Evolutionary conservation across 73 alveolate species (phyloP).

Genomic region (Paramecium primaurelia): DNA sequence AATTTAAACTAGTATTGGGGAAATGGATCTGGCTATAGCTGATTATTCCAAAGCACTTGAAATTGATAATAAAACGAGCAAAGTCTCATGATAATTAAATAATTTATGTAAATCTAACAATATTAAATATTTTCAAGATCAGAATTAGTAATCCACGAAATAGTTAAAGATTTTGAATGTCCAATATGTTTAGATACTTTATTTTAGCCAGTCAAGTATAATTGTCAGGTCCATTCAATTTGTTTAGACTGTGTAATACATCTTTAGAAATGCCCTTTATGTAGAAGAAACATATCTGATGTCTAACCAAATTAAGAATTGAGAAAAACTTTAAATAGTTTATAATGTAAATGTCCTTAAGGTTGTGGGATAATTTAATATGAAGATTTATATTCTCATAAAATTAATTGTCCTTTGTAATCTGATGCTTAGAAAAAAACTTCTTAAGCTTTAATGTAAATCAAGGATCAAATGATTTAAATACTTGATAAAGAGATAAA

Average conservation of each 20-base stretch:
- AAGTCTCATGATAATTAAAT: neutral
- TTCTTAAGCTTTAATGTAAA: neutral
- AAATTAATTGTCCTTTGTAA: neutral
- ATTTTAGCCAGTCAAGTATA: neutral
- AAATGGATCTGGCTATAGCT: constrained; percentile 90
- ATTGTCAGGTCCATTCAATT: neutral
- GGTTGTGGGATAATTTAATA: neutral
- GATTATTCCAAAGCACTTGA: constrained; percentile 96
- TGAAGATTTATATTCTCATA: neutral
- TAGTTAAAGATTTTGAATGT: neutral
- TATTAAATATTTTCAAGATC: neutral
- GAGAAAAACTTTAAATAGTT: neutral
- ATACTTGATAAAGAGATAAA: neutral
- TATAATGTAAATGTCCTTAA: neutral
- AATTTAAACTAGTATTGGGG: constrained; percentile 66
- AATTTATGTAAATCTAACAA: neutral
- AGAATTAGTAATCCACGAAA: neutral
- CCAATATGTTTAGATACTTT: neutral
- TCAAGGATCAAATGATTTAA: neutral
- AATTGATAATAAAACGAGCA: constrained; percentile 76
- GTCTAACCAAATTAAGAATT: neutral
- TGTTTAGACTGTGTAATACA: neutral
- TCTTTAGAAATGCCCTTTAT: neutral
- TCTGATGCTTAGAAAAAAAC: neutral
- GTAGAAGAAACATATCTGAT: neutral